Percentiles rank a stretch among this genome's conserved stretches.
These are phyloP conservation scores for Achaetomiella virescens DNA, from an alignment of 495 filamentous ascomycete species.

Conservation along the genomic window DNA sequence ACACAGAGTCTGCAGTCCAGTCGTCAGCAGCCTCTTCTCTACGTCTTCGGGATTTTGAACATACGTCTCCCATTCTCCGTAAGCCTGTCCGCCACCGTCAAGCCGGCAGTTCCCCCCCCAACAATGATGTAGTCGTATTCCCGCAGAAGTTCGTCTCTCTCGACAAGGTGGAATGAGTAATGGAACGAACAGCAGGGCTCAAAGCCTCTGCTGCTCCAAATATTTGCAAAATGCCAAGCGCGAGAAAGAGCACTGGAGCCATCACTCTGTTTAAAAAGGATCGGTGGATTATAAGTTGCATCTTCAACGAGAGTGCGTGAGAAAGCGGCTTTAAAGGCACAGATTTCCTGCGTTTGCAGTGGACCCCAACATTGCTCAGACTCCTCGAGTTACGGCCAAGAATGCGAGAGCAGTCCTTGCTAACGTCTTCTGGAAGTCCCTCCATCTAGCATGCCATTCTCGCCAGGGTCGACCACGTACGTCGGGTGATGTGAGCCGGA, in stretches of 20 bases:
- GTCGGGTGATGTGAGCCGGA: not conserved
- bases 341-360: too few relatives aligned
- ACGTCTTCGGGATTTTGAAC: too few relatives aligned
- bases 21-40: too few relatives aligned
- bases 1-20: constrained; percentile 17
- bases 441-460: constrained; percentile 2
- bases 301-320: too few relatives aligned
- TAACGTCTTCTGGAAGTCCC: constrained; percentile 7
- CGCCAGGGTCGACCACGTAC: not conserved
- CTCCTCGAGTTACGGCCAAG: not conserved
- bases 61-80: constrained; percentile 26
- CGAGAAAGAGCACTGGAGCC: not conserved
- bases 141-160: not conserved
- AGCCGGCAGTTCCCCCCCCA: constrained; percentile 40
- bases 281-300: not conserved
- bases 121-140: constrained; percentile 33
- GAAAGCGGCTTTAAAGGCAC: too few relatives aligned
- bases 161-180: not conserved
- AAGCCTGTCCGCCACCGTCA: constrained; percentile 40
- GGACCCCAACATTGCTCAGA: not conserved
- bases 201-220: not conserved
- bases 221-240: not conserved
- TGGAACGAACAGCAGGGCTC: not conserved
- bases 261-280: not conserved
- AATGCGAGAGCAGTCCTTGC: constrained; percentile 2